phyloP scores from a whole-genome alignment of 1,139 yeast species.

The Dujonia santamariae region DNA sequence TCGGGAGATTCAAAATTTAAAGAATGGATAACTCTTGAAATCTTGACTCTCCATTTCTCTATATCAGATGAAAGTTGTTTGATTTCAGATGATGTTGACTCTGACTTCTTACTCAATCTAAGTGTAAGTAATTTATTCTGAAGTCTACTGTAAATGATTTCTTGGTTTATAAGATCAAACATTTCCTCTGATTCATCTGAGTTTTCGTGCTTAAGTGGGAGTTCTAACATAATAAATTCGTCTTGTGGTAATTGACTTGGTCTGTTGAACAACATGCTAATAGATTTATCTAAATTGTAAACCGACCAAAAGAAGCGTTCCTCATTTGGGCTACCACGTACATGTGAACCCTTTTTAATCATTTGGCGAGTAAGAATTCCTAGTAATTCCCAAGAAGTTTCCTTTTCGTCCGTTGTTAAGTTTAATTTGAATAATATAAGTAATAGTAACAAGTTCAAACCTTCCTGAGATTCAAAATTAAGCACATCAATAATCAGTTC shows the following conservation, averaged over 20 bases:
- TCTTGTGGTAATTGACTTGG: constrained; percentile 35
- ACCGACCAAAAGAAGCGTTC: constrained; percentile 38
- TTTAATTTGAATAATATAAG: constrained; percentile 30
- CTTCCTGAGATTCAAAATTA: constrained; percentile 20
- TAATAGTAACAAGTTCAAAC: constrained; percentile 25
- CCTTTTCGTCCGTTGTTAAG: constrained; percentile 23
- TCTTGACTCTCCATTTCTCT: constrained; percentile 36
- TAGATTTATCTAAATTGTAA: constrained; percentile 38
- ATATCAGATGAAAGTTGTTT: constrained; percentile 20
- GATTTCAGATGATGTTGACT: constrained; percentile 5
- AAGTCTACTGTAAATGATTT: constrained; percentile 19
- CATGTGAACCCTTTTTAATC: constrained; percentile 21
- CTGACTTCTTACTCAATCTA: constrained; percentile 11
- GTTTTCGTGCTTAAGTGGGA: constrained; percentile 10
- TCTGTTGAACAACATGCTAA: constrained; percentile 28
- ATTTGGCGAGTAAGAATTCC: constrained; percentile 33
- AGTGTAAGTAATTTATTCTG: constrained; percentile 18
- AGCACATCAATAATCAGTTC: constrained; percentile 34
- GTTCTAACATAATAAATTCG: constrained; percentile 16
- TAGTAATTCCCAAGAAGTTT: constrained; percentile 29
- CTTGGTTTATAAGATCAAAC: constrained; percentile 18
- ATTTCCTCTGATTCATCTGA: constrained; percentile 13
- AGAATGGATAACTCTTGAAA: constrained; percentile 27
- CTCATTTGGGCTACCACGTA: constrained; percentile 11
- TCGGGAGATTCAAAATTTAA: constrained; percentile 24